phyloP scores from a whole-genome alignment of 768 basidiomycete genomes.

The Rickenella mellea region DNA sequence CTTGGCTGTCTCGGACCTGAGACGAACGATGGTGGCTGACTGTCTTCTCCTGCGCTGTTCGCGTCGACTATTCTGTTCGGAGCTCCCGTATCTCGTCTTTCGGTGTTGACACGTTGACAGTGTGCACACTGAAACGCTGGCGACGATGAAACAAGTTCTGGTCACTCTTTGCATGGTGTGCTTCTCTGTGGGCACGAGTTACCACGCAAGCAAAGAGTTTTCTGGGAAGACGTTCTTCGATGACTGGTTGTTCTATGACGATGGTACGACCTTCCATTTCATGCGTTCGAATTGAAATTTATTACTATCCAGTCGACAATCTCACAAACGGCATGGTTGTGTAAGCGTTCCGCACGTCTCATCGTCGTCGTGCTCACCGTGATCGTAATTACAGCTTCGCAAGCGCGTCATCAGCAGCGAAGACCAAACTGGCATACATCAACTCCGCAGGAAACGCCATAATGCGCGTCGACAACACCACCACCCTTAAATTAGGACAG shows the following conservation, averaged over 20 bases:
- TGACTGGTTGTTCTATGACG: slow-evolving; percentile 54
- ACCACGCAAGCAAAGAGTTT: slow-evolving; percentile 48
- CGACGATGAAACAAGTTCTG: too few relatives aligned
- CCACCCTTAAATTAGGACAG: slow-evolving; percentile 30
- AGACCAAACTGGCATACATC: slow-evolving; percentile 49
- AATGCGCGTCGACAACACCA: slow-evolving; percentile 67
- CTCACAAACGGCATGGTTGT: slow-evolving; percentile 57
- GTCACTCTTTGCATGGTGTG: too few relatives aligned
- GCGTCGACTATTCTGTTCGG: too few relatives aligned
- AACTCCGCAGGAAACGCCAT: slow-evolving; percentile 65
- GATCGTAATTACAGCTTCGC: slow-evolving; percentile 30
- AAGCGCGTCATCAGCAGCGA: slow-evolving; percentile 30
- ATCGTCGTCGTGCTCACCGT: not conserved
- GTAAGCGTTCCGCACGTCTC: slow-evolving; percentile 19
- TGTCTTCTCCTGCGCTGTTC: too few relatives aligned
- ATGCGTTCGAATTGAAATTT: slow-evolving; percentile 6
- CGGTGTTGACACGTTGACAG: too few relatives aligned
- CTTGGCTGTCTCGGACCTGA: too few relatives aligned
- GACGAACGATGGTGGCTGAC: too few relatives aligned
- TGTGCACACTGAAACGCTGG: too few relatives aligned
- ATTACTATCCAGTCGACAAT: slow-evolving; percentile 43
- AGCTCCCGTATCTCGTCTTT: too few relatives aligned
- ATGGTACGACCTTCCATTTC: slow-evolving; percentile 28
- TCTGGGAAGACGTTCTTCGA: slow-evolving; percentile 56
- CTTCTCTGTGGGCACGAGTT: slow-evolving; percentile 18